Conservation (phyloP, 352 stramenopile genomes). For the Phytophthora pseudosyringae region DNA sequence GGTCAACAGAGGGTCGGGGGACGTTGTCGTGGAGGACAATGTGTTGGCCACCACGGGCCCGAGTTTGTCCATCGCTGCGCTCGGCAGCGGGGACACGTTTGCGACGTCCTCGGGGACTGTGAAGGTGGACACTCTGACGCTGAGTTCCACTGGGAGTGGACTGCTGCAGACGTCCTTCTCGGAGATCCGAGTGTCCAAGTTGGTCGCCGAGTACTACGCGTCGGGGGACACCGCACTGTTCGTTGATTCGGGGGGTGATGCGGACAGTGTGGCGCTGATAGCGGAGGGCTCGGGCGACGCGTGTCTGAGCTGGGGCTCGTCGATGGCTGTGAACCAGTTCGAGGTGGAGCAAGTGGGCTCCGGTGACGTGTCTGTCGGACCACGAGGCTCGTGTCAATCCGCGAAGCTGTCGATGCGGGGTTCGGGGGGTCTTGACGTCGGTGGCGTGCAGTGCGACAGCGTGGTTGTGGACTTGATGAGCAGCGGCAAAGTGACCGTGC, state of each 20-base stretch:
- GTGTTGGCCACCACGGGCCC: constrained; percentile 18
- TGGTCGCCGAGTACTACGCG: constrained; percentile 15
- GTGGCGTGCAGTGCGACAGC: constrained; percentile 40
- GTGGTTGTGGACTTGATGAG: constrained; percentile 47
- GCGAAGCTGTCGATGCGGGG: constrained; percentile 31
- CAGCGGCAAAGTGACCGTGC: constrained; percentile 46
- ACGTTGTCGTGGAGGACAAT: constrained; percentile 22
- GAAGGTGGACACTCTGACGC: constrained; percentile 23
- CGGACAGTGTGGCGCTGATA: constrained; percentile 15
- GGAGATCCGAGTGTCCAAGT: constrained; percentile 20
- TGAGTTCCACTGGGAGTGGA: constrained; percentile 29
- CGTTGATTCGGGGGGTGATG: constrained; percentile 3
- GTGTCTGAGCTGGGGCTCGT: constrained; percentile 16
- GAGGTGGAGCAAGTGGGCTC: constrained; percentile 21
- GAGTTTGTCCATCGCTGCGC: constrained; percentile 16
- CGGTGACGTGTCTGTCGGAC: constrained; percentile 24
- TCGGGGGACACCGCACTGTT: constrained; percentile 26
- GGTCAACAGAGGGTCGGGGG: constrained; percentile 17
- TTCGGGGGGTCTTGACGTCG: constrained; percentile 44
- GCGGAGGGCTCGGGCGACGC: constrained; percentile 24
- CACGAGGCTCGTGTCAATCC: constrained; percentile 14
- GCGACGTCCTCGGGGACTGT: constrained; percentile 13
- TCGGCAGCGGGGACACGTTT: constrained; percentile 27
- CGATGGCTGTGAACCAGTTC: constrained; percentile 13
- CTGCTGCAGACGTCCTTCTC: constrained; percentile 20